Evolutionary conservation across 2,329 filamentous ascomycete genomes (phyloP).

Genomic region (Hypoxylon sp.): DNA sequence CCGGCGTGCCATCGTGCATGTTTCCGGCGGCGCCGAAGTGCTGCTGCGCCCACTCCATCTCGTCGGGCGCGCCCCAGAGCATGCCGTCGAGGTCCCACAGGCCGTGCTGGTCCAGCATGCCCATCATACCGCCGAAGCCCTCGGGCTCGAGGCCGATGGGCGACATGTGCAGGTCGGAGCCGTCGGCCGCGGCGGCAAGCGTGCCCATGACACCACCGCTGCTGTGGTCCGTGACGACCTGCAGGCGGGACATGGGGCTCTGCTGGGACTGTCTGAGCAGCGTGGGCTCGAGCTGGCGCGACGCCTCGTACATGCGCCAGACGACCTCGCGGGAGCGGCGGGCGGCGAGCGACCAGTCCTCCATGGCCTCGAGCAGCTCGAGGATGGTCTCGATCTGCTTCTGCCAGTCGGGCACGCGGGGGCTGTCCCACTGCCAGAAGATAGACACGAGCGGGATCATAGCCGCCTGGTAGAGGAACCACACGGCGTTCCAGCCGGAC

Average conservation of each 20-base stretch:
- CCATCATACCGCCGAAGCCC: slow-evolving; percentile 67
- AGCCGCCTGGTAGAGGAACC: slow-evolving; percentile 84
- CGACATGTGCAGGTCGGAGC: slow-evolving; percentile 64
- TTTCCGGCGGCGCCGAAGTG: slow-evolving; percentile 48
- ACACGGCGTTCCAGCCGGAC: slow-evolving; percentile 84
- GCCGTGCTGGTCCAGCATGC: slow-evolving; percentile 67
- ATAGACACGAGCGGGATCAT: slow-evolving; percentile 84
- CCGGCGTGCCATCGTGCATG: slow-evolving; percentile 43
- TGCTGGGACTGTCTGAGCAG: slow-evolving; percentile 49
- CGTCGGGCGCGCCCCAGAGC: slow-evolving; percentile 65
- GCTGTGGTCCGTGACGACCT: slow-evolving; percentile 56
- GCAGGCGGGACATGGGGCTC: slow-evolving; percentile 52
- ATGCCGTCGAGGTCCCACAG: slow-evolving; percentile 71
- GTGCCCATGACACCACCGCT: slow-evolving; percentile 48
- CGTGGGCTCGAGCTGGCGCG: slow-evolving; percentile 58
- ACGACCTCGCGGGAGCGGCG: slow-evolving; percentile 75
- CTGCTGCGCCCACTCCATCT: slow-evolving; percentile 56
- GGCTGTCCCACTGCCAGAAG: slow-evolving; percentile 75
- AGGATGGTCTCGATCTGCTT: slow-evolving; percentile 72
- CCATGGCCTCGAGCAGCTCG: slow-evolving; percentile 74
- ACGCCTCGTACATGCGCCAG: slow-evolving; percentile 74
- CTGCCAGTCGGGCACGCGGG: slow-evolving; percentile 67
- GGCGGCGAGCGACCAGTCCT: slow-evolving; percentile 75
- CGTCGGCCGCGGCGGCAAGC: slow-evolving; percentile 49
- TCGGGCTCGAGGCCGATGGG: slow-evolving; percentile 67